These are phyloP conservation scores for Polyrhizophydium stewartii DNA, from an alignment of 371 early-diverging fungal species.

Conservation along the genomic window DNA sequence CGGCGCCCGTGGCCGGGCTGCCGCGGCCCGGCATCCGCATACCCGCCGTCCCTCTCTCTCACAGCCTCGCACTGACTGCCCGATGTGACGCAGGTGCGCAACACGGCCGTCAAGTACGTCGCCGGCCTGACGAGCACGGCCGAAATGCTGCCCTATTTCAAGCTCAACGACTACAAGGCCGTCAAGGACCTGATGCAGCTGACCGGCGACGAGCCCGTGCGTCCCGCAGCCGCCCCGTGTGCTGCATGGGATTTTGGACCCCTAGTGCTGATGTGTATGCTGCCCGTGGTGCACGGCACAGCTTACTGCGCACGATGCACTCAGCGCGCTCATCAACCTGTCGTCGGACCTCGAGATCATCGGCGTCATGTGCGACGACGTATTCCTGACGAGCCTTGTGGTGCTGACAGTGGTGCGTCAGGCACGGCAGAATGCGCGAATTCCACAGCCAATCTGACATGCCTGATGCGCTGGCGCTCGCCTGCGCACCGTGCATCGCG, in stretches of 20 bases:
- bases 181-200: constrained; percentile 67
- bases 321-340: constrained; percentile 79
- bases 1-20: too few species aligned
- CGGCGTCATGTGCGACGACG: constrained; percentile 58
- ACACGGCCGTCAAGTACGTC: constrained; percentile 75
- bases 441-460: too few species aligned
- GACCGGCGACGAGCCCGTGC: constrained; percentile 66
- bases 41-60: too few species aligned
- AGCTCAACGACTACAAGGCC: constrained; percentile 52
- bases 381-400: constrained; percentile 62
- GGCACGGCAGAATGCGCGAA: too few species aligned
- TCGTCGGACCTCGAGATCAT: constrained; percentile 61
- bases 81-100: constrained; percentile 74
- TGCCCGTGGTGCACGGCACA: constrained; percentile 19
- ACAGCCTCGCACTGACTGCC: too few species aligned
- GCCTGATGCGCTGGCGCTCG: neutral
- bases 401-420: constrained; percentile 35
- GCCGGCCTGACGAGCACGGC: constrained; percentile 65
- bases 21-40: too few species aligned
- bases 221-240: constrained; percentile 8
- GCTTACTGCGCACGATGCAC: constrained; percentile 78
- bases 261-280: too few species aligned
- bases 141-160: constrained; percentile 58
- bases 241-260: too few species aligned
- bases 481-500: neutral